phyloP scores from a whole-genome alignment of 345 rosid genomes.

The Citrus reticulata region DNA sequence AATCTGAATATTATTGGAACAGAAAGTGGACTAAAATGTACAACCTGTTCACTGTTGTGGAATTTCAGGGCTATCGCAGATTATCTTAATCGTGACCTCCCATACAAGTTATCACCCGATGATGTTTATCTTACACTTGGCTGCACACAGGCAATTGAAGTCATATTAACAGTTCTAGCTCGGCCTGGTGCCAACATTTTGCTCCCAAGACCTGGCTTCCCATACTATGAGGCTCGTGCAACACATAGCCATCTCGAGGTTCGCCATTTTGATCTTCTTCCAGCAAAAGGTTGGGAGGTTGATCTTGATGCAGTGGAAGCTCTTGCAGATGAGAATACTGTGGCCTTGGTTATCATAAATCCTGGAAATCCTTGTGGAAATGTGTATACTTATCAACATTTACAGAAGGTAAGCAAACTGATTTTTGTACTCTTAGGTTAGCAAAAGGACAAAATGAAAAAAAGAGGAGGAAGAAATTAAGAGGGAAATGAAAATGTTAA shows the following conservation, averaged over 20 bases:
- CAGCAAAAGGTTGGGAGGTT: constrained; percentile 62
- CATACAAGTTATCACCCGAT: constrained; percentile 47
- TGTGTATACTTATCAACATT: constrained; percentile 53
- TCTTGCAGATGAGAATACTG: constrained; percentile 60
- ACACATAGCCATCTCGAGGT: constrained; percentile 37
- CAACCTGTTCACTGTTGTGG: too few species aligned
- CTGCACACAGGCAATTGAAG: constrained; percentile 60
- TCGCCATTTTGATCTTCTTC: constrained; percentile 65
- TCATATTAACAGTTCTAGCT: constrained; percentile 38
- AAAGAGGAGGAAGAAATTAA: too few species aligned
- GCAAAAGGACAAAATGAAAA: too few species aligned
- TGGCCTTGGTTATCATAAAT: constrained; percentile 59
- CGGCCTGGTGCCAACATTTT: constrained; percentile 63
- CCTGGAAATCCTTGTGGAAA: constrained; percentile 71
- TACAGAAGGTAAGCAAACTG: constrained; percentile 34
- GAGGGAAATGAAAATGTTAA: too few species aligned
- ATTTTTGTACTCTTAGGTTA: too few species aligned
- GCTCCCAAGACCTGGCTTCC: constrained; percentile 64
- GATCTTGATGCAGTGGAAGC: constrained; percentile 56
- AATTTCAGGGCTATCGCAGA: constrained; percentile 58
- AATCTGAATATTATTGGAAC: background rate
- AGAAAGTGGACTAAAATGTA: too few species aligned
- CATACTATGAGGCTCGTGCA: constrained; percentile 50
- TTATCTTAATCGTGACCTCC: constrained; percentile 49
- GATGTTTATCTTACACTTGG: constrained; percentile 57